Conservation (phyloP, 2,329 filamentous ascomycete genomes). For the Fusarium redolens region DNA sequence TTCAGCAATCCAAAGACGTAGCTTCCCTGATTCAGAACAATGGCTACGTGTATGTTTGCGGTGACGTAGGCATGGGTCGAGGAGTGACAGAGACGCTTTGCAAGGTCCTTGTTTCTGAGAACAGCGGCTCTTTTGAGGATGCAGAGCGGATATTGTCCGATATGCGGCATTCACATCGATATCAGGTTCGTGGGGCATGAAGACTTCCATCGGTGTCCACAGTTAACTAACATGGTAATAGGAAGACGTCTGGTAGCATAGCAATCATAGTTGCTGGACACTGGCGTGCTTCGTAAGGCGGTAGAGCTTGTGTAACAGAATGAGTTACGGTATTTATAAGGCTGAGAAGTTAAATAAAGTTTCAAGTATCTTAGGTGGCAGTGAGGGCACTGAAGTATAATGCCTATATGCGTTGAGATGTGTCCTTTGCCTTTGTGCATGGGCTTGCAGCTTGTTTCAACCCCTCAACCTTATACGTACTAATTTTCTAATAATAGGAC, state of each 20-base stretch:
- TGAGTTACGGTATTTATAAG: too few species aligned
- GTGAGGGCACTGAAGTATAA: too few species aligned
- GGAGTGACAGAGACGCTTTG: neutral
- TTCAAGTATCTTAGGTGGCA: too few species aligned
- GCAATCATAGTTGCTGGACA: neutral
- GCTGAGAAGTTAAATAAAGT: too few species aligned
- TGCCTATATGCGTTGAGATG: too few species aligned
- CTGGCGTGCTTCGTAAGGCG: too few species aligned
- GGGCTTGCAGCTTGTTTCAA: too few species aligned
- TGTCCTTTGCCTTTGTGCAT: too few species aligned
- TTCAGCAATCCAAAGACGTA: rapidly evolving
- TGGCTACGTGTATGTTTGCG: neutral
- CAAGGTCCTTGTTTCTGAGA: neutral
- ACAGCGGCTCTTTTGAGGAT: rapidly evolving
- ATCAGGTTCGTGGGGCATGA: neutral
- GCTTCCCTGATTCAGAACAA: rapidly evolving
- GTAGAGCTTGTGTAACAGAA: too few species aligned
- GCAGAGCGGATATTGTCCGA: neutral
- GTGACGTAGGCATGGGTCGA: neutral
- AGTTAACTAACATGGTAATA: rapidly evolving
- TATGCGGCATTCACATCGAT: neutral
- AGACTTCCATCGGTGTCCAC: rapidly evolving
- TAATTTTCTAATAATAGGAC: too few species aligned
- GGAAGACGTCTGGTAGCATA: neutral
- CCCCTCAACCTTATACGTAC: too few species aligned